A percentile compares a stretch with the other conserved stretches of the same genome.
Conservation (phyloP, 2,329 filamentous ascomycete species). For the Colletotrichum eremochloae region DNA sequence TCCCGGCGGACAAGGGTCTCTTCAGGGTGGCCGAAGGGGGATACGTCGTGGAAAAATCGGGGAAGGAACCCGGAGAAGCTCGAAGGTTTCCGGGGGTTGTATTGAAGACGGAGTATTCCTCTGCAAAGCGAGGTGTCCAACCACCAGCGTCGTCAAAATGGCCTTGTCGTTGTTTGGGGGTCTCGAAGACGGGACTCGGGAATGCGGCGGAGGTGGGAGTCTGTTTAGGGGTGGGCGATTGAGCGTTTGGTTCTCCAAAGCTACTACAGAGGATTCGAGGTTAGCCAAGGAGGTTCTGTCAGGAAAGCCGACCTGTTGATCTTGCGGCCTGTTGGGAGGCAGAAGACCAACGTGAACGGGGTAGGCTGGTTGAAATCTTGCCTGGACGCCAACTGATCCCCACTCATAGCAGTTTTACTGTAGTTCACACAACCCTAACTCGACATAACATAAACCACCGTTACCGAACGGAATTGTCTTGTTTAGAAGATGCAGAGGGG, state of each 20-base stretch:
- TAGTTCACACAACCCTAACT: conserved; percentile 43
- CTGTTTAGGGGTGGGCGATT: conserved; percentile 69
- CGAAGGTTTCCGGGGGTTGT: conserved; percentile 71
- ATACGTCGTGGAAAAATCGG: conserved; percentile 57
- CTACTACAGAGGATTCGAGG: conserved; percentile 60
- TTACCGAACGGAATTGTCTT: conserved; percentile 26
- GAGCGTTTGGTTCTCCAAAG: conserved; percentile 74
- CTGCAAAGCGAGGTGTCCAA: conserved; percentile 73
- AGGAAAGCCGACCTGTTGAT: conserved; percentile 28
- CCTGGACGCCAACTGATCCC: conserved; percentile 69
- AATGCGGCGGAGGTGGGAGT: conserved; percentile 68
- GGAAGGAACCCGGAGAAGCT: conserved; percentile 60
- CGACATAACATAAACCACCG: conserved; percentile 41
- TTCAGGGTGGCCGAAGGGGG: conserved; percentile 58
- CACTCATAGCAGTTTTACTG: conserved; percentile 70
- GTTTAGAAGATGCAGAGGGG: conserved; percentile 9
- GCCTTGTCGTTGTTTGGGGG: conserved; percentile 63
- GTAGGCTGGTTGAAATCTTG: conserved; percentile 50
- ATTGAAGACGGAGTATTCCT: conserved; percentile 76
- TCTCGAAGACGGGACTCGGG: conserved; percentile 69
- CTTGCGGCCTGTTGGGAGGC: conserved; percentile 34
- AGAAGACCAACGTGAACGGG: conserved; percentile 40
- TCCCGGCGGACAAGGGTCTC: conserved; percentile 64
- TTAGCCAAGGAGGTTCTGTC: conserved; percentile 52
- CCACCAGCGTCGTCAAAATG: conserved; percentile 63